phyloP scores from a whole-genome alignment of 1,284 basidiomycete species.

The Naganishia albida region DNA sequence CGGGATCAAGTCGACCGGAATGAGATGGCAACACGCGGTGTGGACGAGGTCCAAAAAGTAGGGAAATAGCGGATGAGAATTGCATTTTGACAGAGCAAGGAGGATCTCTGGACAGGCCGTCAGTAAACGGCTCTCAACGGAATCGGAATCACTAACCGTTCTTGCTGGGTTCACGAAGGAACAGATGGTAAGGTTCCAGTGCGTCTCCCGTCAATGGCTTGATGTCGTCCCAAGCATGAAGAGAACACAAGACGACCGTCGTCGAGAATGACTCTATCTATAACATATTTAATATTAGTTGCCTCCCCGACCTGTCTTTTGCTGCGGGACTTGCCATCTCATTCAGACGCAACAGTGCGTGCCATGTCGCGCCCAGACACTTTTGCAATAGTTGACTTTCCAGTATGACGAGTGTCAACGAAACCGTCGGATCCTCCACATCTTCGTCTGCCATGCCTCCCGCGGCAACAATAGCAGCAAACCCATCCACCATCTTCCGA shows the following conservation, averaged over 20 bases:
- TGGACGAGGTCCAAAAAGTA: constrained; percentile 68
- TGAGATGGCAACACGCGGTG: constrained; percentile 66
- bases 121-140: background rate
- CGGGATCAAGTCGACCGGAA: constrained; percentile 60
- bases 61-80: constrained; percentile 60
- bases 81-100: constrained; percentile 33
- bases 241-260: constrained; percentile 66
- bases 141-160: constrained; percentile 48
- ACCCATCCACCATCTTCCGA: constrained; percentile 11
- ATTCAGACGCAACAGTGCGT: constrained; percentile 69
- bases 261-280: constrained; percentile 17
- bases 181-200: constrained; percentile 73
- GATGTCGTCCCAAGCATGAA: constrained; percentile 72
- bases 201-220: constrained; percentile 69
- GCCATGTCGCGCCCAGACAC: constrained; percentile 64
- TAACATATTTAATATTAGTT: background rate
- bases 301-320: no score
- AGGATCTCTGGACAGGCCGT: constrained; percentile 38
- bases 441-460: background rate
- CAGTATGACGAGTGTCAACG: constrained; percentile 10
- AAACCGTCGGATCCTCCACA: background rate
- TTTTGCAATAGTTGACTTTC: constrained; percentile 61
- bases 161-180: constrained; percentile 66
- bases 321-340: constrained; percentile 65
- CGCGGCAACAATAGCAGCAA: background rate